Percentiles rank a stretch among this genome's conserved stretches.
These are phyloP conservation scores for Yarrowia alimentaria DNA, from an alignment of 805 yeast species.

Conservation along the genomic window DNA sequence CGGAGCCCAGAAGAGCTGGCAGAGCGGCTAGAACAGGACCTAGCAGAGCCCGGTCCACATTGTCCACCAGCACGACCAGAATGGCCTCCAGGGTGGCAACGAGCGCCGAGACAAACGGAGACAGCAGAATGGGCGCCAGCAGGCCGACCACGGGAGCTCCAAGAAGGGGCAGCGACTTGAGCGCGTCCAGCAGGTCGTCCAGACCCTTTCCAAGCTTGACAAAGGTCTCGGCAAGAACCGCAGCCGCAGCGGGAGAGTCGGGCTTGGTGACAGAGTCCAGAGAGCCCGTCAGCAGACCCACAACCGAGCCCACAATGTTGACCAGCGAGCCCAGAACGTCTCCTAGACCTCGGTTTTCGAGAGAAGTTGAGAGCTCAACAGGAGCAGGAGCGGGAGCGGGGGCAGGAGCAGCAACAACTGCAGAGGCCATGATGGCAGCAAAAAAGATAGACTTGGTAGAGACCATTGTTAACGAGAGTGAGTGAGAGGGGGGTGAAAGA, in stretches of 20 bases:
- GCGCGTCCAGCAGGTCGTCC: neutral
- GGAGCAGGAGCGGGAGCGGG: too few relatives aligned
- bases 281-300: neutral
- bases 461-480: too few relatives aligned
- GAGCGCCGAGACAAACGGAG: neutral
- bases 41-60: conserved; percentile 14
- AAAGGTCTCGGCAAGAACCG: conserved; percentile 14
- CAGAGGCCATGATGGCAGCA: too few relatives aligned
- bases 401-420: too few relatives aligned
- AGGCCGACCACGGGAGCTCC: neutral
- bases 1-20: neutral
- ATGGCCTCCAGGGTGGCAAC: neutral
- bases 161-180: conserved; percentile 1
- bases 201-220: conserved; percentile 1
- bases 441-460: too few relatives aligned
- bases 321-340: conserved; percentile 3
- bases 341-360: neutral
- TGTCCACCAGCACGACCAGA: conserved; percentile 11
- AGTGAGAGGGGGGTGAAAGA: too few relatives aligned
- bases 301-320: neutral
- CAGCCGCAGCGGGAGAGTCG: neutral
- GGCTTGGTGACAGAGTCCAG: neutral
- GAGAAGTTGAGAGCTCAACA: too few relatives aligned
- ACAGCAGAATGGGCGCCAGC: conserved; percentile 1
- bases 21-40: neutral